phyloP scores from a whole-genome alignment of 352 stramenopile genomes.

The Achlya hypogyna region DNA sequence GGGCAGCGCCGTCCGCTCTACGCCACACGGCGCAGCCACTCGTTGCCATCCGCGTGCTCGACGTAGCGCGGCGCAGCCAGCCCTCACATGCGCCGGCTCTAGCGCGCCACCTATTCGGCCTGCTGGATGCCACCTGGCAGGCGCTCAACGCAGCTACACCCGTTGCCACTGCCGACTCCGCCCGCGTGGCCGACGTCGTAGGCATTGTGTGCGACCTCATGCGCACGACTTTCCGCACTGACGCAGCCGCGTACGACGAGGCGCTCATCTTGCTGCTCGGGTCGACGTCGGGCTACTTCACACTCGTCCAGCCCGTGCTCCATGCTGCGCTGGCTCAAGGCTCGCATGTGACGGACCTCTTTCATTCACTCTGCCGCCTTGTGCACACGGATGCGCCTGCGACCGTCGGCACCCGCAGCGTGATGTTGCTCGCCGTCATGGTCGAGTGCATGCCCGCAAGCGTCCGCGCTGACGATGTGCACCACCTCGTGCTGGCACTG shows the following conservation, averaged over 20 bases:
- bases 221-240: slow-evolving; percentile 28
- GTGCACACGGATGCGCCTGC: not conserved
- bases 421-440: slow-evolving; percentile 13
- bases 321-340: not conserved
- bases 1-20: slow-evolving; percentile 43
- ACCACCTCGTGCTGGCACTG: slow-evolving; percentile 40
- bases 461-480: slow-evolving; percentile 18
- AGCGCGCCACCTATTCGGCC: slow-evolving; percentile 40
- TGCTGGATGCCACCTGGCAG: slow-evolving; percentile 63
- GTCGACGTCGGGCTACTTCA: slow-evolving; percentile 50
- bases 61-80: slow-evolving; percentile 28
- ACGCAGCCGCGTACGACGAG: slow-evolving; percentile 47
- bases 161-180: slow-evolving; percentile 20
- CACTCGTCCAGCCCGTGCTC: slow-evolving; percentile 34
- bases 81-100: slow-evolving; percentile 31
- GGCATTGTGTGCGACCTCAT: slow-evolving; percentile 42
- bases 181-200: slow-evolving; percentile 31
- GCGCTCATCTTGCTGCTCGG: slow-evolving; percentile 55
- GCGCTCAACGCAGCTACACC: slow-evolving; percentile 27
- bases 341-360: not conserved
- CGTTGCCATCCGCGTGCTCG: slow-evolving; percentile 54
- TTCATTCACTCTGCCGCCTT: slow-evolving; percentile 13
- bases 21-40: slow-evolving; percentile 34
- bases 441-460: slow-evolving; percentile 3
- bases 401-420: not conserved